phyloP scores from a whole-genome alignment of 2,329 filamentous ascomycete genomes.

The Harringtonia lauricola region DNA sequence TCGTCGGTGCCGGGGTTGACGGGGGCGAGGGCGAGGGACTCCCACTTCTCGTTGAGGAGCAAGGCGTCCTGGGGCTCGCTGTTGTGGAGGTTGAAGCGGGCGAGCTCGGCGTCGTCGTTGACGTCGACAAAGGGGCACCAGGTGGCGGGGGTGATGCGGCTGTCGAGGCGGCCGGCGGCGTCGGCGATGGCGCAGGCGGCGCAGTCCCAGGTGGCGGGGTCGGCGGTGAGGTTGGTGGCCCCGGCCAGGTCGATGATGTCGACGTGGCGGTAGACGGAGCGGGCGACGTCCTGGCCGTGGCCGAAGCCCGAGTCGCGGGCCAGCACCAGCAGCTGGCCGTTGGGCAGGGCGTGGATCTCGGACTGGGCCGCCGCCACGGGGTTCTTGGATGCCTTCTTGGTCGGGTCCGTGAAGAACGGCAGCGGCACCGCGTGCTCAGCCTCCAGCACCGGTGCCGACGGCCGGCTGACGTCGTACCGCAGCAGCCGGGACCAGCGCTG shows the following conservation, averaged over 20 bases:
- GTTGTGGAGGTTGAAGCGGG: conserved; percentile 57
- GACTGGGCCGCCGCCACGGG: conserved; percentile 52
- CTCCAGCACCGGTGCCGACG: conserved; percentile 30
- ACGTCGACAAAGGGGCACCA: conserved; percentile 60
- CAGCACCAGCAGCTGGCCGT: conserved; percentile 49
- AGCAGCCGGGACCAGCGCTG: conserved; percentile 50
- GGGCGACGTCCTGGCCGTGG: conserved; percentile 37
- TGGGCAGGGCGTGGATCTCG: conserved; percentile 45
- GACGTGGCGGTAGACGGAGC: conserved; percentile 54
- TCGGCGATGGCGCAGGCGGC: conserved; percentile 15
- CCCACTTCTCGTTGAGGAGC: conserved; percentile 69
- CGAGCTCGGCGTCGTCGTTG: conserved; percentile 54
- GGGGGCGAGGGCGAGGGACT: conserved; percentile 53
- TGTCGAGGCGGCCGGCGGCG: conserved; percentile 4
- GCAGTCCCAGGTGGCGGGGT: conserved; percentile 28
- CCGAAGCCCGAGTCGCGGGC: conserved; percentile 52
- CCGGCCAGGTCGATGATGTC: conserved; percentile 56
- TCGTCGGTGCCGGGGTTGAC: conserved; percentile 26
- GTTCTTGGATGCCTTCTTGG: conserved; percentile 26
- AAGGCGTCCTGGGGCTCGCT: conserved; percentile 46
- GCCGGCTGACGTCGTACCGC: conserved; percentile 46
- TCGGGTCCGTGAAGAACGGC: conserved; percentile 39
- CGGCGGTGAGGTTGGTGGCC: conserved; percentile 48
- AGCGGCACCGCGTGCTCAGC: conserved; percentile 58
- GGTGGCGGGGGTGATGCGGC: conserved; percentile 40